These are phyloP conservation scores for Solanum pimpinellifolium DNA, from an alignment of 257 asterid species.

Conservation along the genomic window DNA sequence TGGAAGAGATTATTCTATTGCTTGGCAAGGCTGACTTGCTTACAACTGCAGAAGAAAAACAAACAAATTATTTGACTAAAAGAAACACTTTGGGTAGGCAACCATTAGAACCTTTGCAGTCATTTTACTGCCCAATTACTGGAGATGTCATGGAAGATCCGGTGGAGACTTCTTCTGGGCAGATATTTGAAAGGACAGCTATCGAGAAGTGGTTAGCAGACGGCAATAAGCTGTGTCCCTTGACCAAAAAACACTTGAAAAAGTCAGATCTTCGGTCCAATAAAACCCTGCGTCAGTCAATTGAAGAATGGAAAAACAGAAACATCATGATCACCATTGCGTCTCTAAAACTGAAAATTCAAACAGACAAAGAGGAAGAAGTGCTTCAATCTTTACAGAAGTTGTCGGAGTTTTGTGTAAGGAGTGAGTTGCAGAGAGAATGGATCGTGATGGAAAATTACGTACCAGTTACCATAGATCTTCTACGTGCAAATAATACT, in stretches of 20 bases:
- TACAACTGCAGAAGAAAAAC: conserved; percentile 17
- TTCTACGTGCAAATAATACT: conserved; percentile 13
- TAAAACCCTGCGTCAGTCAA: conserved; percentile 29
- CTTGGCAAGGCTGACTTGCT: conserved; percentile 27
- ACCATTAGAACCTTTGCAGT: conserved; percentile 33
- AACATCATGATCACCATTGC: conserved; percentile 30
- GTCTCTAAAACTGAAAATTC: conserved; percentile 24
- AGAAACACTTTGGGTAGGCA: conserved; percentile 26
- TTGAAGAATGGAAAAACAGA: conserved; percentile 38
- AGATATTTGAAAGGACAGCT: conserved; percentile 29
- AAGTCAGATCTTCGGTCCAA: conserved; percentile 20
- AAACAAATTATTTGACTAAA: conserved; percentile 21
- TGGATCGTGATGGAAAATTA: conserved; percentile 44
- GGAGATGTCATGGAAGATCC: conserved; percentile 32
- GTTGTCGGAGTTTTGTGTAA: conserved; percentile 10
- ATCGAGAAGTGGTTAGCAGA: conserved; percentile 28
- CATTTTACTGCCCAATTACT: conserved; percentile 37
- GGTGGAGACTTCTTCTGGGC: conserved; percentile 29
- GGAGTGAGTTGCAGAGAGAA: conserved; percentile 30
- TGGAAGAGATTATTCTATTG: conserved; percentile 29
- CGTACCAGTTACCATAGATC: conserved; percentile 14
- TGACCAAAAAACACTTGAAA: conserved; percentile 24
- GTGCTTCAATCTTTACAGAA: conserved; percentile 11
- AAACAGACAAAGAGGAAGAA: conserved; percentile 14
- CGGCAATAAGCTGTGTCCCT: conserved; percentile 25